Evolutionary conservation across 345 rosid genomes (phyloP), one percentile per base, ranked within the genome.

Genomic region (Hibiscus trionum): DNA sequence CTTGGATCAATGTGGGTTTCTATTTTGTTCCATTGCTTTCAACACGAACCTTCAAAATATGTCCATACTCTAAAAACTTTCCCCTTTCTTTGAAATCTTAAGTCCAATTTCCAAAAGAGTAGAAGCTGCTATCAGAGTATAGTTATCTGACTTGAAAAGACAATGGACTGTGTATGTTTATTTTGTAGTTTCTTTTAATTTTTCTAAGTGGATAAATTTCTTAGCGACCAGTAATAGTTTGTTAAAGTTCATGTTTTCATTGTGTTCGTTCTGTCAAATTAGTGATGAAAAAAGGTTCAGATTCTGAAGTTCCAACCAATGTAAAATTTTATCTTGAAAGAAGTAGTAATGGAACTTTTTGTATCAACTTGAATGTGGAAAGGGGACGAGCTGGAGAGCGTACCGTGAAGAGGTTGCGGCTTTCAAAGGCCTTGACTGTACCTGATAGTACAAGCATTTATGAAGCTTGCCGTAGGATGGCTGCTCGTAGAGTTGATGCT

Each of bases 381-480:
- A 96, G 99, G 86, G 88, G 91, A 76, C 81, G 85, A 50, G 83
- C 95, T 21, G 98, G 96, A 74, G 98, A 96, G 81, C 86, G 98
- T 62, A 96, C 99, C 12, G 97, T 96, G 49, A 93, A 85, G 68
- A 80, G 96, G n/a, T 77, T 96, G 80, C 87, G 98, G 59, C 73
- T 96, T 66, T 96, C 97, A 11, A 96, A 86, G 85, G 99, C 98
- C 27, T 88, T 96, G 71, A 96, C 98, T 0, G 85, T 93, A 0
- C 99, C 99, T 42, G 98, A 94, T 39, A 91, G 72, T 10, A 96
- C 97, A 29, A 93, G 78, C 73, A 77, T 93, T 55, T 80, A 80
- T 58, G 98, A 93, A 70, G 99, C 99, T 79, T 93, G 99, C 75
- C 88, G 90, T 62, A 80, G 97, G 44, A 96, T 96, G 99, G 92